phyloP scores from a whole-genome alignment of 2,329 filamentous ascomycete genomes.

The Cladosporium velox region DNA sequence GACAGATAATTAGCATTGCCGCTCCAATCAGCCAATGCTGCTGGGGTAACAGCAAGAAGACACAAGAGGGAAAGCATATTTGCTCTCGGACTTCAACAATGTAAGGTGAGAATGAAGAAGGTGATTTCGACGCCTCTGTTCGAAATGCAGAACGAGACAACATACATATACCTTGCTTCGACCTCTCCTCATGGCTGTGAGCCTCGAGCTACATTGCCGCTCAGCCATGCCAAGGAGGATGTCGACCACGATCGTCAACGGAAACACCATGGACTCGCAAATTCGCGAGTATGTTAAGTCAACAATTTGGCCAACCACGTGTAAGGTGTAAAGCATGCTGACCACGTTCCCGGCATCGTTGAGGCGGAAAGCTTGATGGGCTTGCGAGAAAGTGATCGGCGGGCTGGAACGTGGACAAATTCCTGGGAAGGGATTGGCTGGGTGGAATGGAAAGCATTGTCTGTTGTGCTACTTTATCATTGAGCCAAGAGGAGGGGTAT shows the following conservation, averaged over 20 bases:
- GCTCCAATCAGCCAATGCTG: conserved; percentile 18
- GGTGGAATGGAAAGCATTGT: not conserved
- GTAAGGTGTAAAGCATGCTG: conserved; percentile 14
- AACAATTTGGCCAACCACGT: conserved; percentile 1
- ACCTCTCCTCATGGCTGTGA: not conserved
- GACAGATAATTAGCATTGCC: conserved; percentile 67
- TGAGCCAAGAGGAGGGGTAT: conserved; percentile 8
- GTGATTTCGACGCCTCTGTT: not conserved
- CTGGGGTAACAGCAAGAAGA: conserved; percentile 15
- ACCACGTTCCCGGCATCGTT: conserved; percentile 2
- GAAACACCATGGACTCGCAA: not conserved
- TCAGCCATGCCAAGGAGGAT: conserved; percentile 9
- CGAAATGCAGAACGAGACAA: not conserved
- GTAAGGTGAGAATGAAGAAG: not conserved
- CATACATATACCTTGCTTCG: conserved; percentile 19
- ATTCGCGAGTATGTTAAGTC: not conserved
- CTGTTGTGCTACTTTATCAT: not conserved
- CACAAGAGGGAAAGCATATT: conserved; percentile 14
- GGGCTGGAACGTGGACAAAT: conserved; percentile 8
- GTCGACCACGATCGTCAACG: not conserved
- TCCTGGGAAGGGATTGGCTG: conserved; percentile 12
- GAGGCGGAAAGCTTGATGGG: conserved; percentile 12
- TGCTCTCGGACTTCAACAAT: not conserved
- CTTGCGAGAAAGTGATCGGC: conserved; percentile 15
- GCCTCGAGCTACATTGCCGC: not conserved